These are phyloP conservation scores for Plantago major DNA, from an alignment of 257 asterid species.

Conservation along the genomic window DNA sequence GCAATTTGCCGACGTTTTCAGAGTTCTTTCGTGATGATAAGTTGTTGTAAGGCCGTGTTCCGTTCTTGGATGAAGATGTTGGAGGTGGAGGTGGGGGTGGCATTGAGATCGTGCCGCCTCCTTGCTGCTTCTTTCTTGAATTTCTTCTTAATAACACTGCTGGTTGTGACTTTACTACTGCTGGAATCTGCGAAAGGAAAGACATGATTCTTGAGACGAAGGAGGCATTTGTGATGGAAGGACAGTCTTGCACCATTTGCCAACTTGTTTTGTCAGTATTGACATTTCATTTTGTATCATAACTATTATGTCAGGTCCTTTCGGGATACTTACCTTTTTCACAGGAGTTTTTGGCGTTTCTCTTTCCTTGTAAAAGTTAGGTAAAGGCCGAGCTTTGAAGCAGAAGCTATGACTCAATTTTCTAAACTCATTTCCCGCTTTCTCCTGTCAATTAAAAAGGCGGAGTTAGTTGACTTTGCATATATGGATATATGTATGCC, in stretches of 20 bases:
- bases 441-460: constrained; percentile 50
- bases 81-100: constrained; percentile 49
- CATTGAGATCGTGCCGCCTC: constrained; percentile 40
- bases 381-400: constrained; percentile 79
- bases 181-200: constrained; percentile 36
- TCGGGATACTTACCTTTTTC: constrained; percentile 33
- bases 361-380: constrained; percentile 63
- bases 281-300: too few relatives aligned
- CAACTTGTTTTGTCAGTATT: too few relatives aligned
- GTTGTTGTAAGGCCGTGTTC: constrained; percentile 27
- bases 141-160: constrained; percentile 36
- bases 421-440: constrained; percentile 60
- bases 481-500: neutral
- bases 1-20: constrained; percentile 20
- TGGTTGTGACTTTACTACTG: constrained; percentile 35
- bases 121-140: constrained; percentile 26
- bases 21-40: constrained; percentile 26
- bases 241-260: too few relatives aligned
- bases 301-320: too few relatives aligned
- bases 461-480: constrained; percentile 5
- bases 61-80: constrained; percentile 31
- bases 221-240: neutral
- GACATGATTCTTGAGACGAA: neutral
- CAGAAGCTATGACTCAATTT: constrained; percentile 67
- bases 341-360: constrained; percentile 34